Evolutionary conservation across 2,329 filamentous ascomycete species (phyloP).

Genomic region (Colletotrichum eleusines): DNA sequence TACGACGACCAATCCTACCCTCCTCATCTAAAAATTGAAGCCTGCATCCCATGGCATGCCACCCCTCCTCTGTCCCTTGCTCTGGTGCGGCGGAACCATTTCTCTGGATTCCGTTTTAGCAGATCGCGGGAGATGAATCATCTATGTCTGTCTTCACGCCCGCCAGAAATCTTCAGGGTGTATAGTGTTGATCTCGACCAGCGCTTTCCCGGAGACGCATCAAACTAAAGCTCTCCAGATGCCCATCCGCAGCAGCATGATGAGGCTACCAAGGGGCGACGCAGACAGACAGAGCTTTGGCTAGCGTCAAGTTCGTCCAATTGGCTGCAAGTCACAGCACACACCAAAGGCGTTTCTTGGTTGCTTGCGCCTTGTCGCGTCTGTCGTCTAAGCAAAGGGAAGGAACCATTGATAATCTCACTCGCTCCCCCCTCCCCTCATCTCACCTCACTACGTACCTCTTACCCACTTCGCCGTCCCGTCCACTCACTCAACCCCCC

Average conservation of each 20-base stretch:
- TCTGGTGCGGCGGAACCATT: background rate
- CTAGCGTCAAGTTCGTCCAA: slow-evolving; percentile 25
- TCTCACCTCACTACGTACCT: background rate
- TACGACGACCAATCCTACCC: background rate
- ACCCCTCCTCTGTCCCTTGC: background rate
- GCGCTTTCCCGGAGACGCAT: background rate
- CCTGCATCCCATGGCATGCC: background rate
- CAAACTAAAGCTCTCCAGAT: background rate
- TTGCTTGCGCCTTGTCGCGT: slow-evolving; percentile 31
- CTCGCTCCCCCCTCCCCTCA: background rate
- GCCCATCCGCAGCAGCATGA: background rate
- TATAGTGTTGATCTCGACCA: background rate
- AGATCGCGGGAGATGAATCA: background rate
- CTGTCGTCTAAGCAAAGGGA: slow-evolving; percentile 18
- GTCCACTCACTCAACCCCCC: background rate
- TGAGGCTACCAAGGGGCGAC: background rate
- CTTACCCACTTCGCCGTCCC: background rate
- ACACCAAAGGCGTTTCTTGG: slow-evolving; percentile 13
- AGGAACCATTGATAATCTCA: slow-evolving; percentile 6
- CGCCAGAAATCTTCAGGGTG: background rate
- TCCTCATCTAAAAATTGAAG: slow-evolving; percentile 7
- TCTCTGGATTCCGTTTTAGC: background rate
- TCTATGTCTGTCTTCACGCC: background rate
- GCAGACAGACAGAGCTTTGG: slow-evolving; percentile 18
- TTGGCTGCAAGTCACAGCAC: background rate